Base-by-base conservation (phyloP, 768 basidiomycete genomes). In the Boletellus ananas region DNA sequence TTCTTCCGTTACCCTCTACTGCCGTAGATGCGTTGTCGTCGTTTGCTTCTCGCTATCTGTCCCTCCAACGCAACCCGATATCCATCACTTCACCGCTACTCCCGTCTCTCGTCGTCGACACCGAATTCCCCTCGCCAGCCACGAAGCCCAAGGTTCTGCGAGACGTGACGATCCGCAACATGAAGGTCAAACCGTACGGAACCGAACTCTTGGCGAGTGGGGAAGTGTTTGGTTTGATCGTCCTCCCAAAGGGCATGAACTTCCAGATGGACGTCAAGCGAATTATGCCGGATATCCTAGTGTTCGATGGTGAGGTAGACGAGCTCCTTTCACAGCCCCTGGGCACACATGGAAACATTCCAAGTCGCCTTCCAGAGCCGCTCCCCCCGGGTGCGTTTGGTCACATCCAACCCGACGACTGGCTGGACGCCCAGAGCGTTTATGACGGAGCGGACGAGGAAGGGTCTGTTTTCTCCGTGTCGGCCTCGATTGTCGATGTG, bases 311-410 rank as follows among this genome's bases (percentile, higher is more conserved):
- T 3, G 79, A 81, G 18, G 75, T 79, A 0, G 78, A 81, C 6
- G 67, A 72, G 1, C 34, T 38, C 3, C 56, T 52, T 33, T 25
- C 48, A 25, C 23, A 25, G 4, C 35, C 55, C 9, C 42, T 49
- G 2, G 36, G 34, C 8, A 12, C 42, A 49, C 35, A 58, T 0
- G 67, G 64, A 35, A 62, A 69, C 17, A 72, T 76, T 0, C 76
- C 80, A 0, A 64, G 74, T n/a, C 72, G 60, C 13, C 72, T 83
- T 2, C 82, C 87, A 0, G 72, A 79, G 54, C 90, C 90, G 1
- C 65, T 87, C 4, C 90, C 89, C 3, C 75, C 78, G 27, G 72
- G 73, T 17, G 90, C 90, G 1, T 93, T 92, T 64, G 90, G 80
- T 9, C 85, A 81, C 54, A 84, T 93, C 41, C 70, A 77, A 13